Base-by-base conservation (phyloP, 2,329 filamentous ascomycete species). In the Coniella vitis region DNA sequence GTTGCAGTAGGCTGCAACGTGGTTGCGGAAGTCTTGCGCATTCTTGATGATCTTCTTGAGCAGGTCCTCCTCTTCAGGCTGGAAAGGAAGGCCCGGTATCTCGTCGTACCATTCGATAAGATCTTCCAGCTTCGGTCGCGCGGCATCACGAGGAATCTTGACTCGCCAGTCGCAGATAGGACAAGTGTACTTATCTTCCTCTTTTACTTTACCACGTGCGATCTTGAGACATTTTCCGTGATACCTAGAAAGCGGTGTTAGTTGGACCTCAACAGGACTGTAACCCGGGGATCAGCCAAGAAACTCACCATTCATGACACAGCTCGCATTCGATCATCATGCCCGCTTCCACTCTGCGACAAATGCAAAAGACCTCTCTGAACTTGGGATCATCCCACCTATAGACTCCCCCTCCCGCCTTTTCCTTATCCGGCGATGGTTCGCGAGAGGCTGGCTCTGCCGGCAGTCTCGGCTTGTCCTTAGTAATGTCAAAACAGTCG, bases 311-410 rank as follows among this genome's bases (percentile, higher is more conserved):
- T 71, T 98, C 93, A 61, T 96, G 91, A 67, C 93, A 98, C 35
- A 96, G 75, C 64, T 97, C 93, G 64, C 93, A 98, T 68, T 98
- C 93, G 59, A 98, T 97, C 93, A 98, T 98, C 86, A 97, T 94
- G 45, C 93, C 93, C 34, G 91, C 90, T 67, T 98, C 93, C 7
- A 89, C 81, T 55, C 84, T 88, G 52, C 93, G 83, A 68, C 93
- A 98, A 57, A 98, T 95, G 66, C 93, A 98, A 65, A 97, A 98
- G 0, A 97, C 91, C 63, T 97, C 90, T 32, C 79, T 68, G 48
- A 76, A 76, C 29, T 70, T 82, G 62, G 73, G 78, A 59, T 86
- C 76, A 58, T 84, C 74, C 76, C 70, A 84, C 57, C 69, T 77
- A 52, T 65, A 74, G 45, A 68, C 62, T 39, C 74, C 75, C 7